Evolutionary conservation across 1,284 basidiomycete genomes (phyloP).

Genomic region (Laetiporus sulphureus): DNA sequence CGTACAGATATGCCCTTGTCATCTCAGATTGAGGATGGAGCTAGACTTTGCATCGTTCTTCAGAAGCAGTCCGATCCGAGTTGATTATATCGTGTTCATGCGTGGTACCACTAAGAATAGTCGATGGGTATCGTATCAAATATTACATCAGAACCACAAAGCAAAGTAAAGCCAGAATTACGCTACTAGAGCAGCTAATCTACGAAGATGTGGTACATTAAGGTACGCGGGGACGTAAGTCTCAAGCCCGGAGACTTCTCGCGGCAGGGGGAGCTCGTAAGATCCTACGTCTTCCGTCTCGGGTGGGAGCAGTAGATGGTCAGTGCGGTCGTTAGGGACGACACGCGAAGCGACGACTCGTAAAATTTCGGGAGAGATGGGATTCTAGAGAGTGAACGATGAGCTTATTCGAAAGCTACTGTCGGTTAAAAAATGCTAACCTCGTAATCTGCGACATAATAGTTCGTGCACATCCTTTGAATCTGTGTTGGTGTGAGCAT

Average conservation of each 20-base stretch:
- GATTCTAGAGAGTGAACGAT: slow-evolving; percentile 51
- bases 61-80: too few species aligned
- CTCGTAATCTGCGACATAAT: slow-evolving; percentile 98
- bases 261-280: slow-evolving; percentile 81
- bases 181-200: slow-evolving; percentile 77
- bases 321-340: slow-evolving; percentile 90
- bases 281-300: slow-evolving; percentile 95
- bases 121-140: slow-evolving; percentile 10
- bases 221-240: slow-evolving; percentile 86
- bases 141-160: slow-evolving; percentile 15
- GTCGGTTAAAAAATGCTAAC: slow-evolving; percentile 32
- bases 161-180: slow-evolving; percentile 25
- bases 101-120: too few species aligned
- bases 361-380: slow-evolving; percentile 93
- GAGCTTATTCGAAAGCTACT: neutral
- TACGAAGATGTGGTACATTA: slow-evolving; percentile 76
- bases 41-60: too few species aligned
- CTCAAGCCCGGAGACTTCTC: slow-evolving; percentile 83
- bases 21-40: too few species aligned
- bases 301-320: slow-evolving; percentile 89
- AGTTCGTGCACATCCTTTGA: slow-evolving; percentile 97
- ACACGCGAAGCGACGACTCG: slow-evolving; percentile 94
- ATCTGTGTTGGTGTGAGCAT: slow-evolving; percentile 99
- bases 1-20: too few species aligned
- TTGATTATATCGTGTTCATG: too few species aligned